Evolutionary conservation across 352 stramenopile species (phyloP), one percentile per base, ranked within the genome.

Genomic region (Phytophthora colocasiae): DNA sequence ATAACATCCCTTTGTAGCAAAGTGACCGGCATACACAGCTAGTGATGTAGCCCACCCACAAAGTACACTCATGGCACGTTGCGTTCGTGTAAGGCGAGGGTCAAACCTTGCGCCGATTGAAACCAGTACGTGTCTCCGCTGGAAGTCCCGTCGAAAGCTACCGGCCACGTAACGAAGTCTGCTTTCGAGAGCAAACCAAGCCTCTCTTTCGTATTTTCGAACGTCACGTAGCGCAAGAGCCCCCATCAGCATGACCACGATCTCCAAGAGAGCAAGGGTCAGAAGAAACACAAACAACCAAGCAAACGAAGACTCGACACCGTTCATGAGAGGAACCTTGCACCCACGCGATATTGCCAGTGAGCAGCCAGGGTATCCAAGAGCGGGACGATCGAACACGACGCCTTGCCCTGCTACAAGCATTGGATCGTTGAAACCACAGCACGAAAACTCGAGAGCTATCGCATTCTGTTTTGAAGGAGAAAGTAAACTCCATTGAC

Each of bases 1-100:
- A 31, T 84, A 76, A 36, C 85, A 94, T 1, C 83, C 85, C 50
- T 85, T 57, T 4, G 65, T 79, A 1, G 83, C 75, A 41, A 89
- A 90, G 26, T 83, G 80, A 8, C 73, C 61, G 0, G 75, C 66
- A 57, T 81, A 87, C 0, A 87, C 73, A 15, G 75, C 80, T 1
- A 91, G 63, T 6, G 83, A 75, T 9, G 80, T 79, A 14, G 74
- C 45, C 36, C 81, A 45, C 0, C 72, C 72, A 34, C 80, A 87
- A 5, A 89, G 57, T 2, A 92, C 60, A 44, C 73, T 83, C 14
- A 71, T 68, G 8, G 89, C 46, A 2, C 86, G 83, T 58, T 94
- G 83, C 0, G 45, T 15, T 17, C 86, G 80, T 6, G 83, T 92
- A 51, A 88, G 69, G 47, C 89, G 89, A 24, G 66, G 53, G 49